Conservation (phyloP, 257 asterid species). For the Hygrophila difformis region DNA sequence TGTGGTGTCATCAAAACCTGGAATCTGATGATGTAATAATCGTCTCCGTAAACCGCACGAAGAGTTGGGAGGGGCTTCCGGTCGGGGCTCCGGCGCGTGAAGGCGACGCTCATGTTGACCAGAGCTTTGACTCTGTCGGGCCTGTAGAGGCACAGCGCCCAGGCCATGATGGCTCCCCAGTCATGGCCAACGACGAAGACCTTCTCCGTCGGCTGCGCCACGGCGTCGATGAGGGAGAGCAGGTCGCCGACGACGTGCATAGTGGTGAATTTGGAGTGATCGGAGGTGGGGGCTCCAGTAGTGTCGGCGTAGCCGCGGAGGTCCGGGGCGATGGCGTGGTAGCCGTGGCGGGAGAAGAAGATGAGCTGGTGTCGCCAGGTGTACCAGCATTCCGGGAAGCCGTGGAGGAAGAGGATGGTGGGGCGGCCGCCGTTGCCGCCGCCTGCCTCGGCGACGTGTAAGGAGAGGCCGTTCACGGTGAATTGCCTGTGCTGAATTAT, state of each 20-base stretch:
- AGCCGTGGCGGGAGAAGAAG: conserved; percentile 49
- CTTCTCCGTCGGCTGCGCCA: conserved; percentile 32
- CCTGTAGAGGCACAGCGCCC: conserved; percentile 61
- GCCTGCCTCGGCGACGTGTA: conserved; percentile 63
- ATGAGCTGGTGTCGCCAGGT: conserved; percentile 76
- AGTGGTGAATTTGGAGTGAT: conserved; percentile 47
- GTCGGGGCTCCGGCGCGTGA: conserved; percentile 37
- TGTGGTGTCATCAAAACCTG: no score
- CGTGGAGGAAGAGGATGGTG: conserved; percentile 65
- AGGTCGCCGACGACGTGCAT: conserved; percentile 58
- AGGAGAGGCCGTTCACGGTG: conserved; percentile 39
- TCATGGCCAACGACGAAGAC: conserved; percentile 83
- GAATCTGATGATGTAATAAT: conserved; percentile 57
- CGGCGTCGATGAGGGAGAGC: conserved; percentile 30
- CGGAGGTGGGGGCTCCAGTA: conserved; percentile 31
- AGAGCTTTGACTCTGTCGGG: conserved; percentile 68
- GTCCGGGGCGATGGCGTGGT: conserved; percentile 67
- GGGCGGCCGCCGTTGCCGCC: no score
- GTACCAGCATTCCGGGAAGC: conserved; percentile 85
- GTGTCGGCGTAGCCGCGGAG: conserved; percentile 82
- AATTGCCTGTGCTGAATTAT: conserved; percentile 38
- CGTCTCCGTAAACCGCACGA: conserved; percentile 50
- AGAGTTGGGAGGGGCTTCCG: conserved; percentile 40
- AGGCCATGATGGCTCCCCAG: conserved; percentile 73
- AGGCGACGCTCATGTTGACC: conserved; percentile 63